Percentiles rank a stretch among this genome's conserved stretches.
Conservation (phyloP, 2,329 filamentous ascomycete genomes). For the Ceratocystis ficicola region DNA sequence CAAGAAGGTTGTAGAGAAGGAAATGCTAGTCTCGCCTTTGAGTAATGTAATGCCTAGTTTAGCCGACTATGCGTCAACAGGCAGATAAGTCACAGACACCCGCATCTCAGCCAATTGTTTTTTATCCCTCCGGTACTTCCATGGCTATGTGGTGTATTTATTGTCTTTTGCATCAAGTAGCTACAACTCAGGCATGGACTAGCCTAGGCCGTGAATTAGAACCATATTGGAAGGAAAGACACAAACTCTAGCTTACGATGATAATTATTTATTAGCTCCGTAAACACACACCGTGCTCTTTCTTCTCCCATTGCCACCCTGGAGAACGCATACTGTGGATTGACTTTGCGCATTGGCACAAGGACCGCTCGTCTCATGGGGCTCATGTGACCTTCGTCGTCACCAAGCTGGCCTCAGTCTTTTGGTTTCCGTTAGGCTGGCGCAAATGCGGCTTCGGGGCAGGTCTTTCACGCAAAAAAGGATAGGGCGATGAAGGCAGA, state of each 20-base stretch:
- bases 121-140: slow-evolving; percentile 2
- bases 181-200: too few relatives aligned
- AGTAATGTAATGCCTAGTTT: too few relatives aligned
- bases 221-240: background rate
- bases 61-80: too few relatives aligned
- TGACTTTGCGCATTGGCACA: background rate
- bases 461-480: background rate
- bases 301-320: background rate
- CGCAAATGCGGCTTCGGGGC: background rate
- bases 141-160: background rate
- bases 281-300: too few relatives aligned
- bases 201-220: background rate
- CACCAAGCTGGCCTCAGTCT: background rate
- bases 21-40: too few relatives aligned
- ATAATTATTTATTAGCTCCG: background rate
- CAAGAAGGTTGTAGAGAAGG: too few relatives aligned
- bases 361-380: background rate
- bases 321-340: background rate
- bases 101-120: background rate
- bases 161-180: too few relatives aligned
- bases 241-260: background rate
- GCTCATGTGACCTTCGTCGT: background rate
- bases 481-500: background rate
- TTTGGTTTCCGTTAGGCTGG: background rate
- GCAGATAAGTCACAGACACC: background rate